A percentile compares a stretch with the other conserved stretches of the same genome.
Evolutionary conservation across 345 rosid genomes (phyloP).

Genomic region (Populus euphratica): DNA sequence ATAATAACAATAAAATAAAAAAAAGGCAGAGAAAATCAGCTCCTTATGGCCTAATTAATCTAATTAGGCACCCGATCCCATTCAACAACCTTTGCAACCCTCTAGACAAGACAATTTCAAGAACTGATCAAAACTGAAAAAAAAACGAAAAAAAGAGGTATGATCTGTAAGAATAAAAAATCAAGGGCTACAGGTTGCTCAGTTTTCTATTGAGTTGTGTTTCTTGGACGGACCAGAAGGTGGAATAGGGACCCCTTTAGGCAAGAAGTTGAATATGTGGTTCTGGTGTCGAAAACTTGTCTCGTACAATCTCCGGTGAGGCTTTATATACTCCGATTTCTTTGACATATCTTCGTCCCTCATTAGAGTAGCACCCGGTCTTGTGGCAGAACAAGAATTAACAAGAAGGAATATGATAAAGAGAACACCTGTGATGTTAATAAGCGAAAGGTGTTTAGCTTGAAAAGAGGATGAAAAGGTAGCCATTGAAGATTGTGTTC

Average conservation of each 20-base stretch:
- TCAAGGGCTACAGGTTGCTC: neutral
- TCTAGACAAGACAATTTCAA: neutral
- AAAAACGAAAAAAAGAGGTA: neutral
- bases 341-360: constrained; percentile 1
- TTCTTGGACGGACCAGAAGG: constrained; percentile 85
- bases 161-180: neutral
- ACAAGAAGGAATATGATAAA: constrained; percentile 32
- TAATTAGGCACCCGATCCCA: neutral
- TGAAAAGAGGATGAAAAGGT: constrained; percentile 17
- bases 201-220: constrained; percentile 52
- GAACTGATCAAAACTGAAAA: neutral
- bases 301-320: constrained; percentile 25
- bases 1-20: too few relatives aligned
- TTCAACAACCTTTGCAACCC: neutral
- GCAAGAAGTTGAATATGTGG: constrained; percentile 63
- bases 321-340: constrained; percentile 6
- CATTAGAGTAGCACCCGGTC: constrained; percentile 29
- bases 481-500: constrained; percentile 15
- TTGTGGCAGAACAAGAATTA: constrained; percentile 29
- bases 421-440: constrained; percentile 12
- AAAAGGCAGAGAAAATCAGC: neutral
- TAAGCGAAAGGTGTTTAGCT: constrained; percentile 9
- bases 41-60: constrained; percentile 4
- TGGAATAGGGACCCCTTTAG: constrained; percentile 64
- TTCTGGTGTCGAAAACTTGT: constrained; percentile 40